Evolutionary conservation across 345 rosid genomes (phyloP).

Genomic region (Cardamine occulta): DNA sequence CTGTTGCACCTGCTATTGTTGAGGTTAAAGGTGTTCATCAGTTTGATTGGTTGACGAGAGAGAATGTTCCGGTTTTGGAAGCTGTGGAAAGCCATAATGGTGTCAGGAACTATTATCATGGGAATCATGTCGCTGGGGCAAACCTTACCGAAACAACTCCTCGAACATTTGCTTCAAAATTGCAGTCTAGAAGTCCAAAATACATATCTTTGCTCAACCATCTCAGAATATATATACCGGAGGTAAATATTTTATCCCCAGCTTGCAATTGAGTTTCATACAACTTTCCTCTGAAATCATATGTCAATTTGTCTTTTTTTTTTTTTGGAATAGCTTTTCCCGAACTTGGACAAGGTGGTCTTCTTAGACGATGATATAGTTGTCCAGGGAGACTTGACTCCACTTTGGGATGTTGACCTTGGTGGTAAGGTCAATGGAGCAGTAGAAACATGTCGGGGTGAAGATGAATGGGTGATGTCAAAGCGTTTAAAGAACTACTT

Average conservation of each 20-base stretch:
- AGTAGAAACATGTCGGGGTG: conserved; percentile 97
- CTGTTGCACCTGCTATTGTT: conserved; percentile 82
- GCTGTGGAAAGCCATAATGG: conserved; percentile 91
- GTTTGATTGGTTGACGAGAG: conserved; percentile 98
- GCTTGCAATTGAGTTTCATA: background rate
- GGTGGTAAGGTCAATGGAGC: conserved; percentile 96
- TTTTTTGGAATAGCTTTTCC: conserved; percentile 76
- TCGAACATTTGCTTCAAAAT: conserved; percentile 87
- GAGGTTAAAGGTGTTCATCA: conserved; percentile 98
- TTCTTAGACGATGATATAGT: conserved; percentile 97
- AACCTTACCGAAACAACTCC: conserved; percentile 87
- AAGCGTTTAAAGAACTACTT: conserved; percentile 96
- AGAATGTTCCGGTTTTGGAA: conserved; percentile 98
- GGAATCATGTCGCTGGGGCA: conserved; percentile 88
- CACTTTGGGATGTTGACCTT: conserved; percentile 92
- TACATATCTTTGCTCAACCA: conserved; percentile 99
- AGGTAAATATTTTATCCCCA: conserved; percentile 56
- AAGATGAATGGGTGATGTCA: conserved; percentile 98
- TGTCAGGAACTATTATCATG: conserved; percentile 92
- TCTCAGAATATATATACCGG: conserved; percentile 95
- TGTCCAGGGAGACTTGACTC: conserved; percentile 87
- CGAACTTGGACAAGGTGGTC: conserved; percentile 91
- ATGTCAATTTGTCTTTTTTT: background rate
- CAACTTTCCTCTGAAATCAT: background rate
- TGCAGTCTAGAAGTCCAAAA: conserved; percentile 98